Conservation (phyloP, 768 basidiomycete species). For the Pleurotus eryngii region DNA sequence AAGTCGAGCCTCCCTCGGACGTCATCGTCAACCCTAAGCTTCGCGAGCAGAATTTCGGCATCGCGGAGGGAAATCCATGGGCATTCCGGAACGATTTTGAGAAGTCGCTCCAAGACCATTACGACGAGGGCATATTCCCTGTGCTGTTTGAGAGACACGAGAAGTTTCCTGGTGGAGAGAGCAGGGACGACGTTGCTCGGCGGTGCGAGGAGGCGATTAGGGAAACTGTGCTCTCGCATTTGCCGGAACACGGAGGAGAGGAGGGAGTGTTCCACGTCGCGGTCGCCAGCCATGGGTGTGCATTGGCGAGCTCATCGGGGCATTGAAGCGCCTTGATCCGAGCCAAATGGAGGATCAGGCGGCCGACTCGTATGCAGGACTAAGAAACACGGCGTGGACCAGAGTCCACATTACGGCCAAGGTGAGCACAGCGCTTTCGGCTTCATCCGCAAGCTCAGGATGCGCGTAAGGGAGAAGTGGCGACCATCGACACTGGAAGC, state of each 20-base stretch:
- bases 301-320: conserved; percentile 58
- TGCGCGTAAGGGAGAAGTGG: background rate
- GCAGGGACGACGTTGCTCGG: conserved; percentile 54
- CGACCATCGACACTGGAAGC: background rate
- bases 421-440: conserved; percentile 25
- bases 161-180: conserved; percentile 68
- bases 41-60: conserved; percentile 70
- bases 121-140: conserved; percentile 51
- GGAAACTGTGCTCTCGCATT: conserved; percentile 56
- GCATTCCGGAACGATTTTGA: conserved; percentile 21
- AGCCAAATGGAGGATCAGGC: conserved; percentile 32
- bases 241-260: conserved; percentile 34
- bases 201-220: conserved; percentile 51
- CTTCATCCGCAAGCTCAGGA: background rate
- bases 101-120: conserved; percentile 40
- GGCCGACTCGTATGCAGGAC: conserved; percentile 33
- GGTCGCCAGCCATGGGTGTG: conserved; percentile 75
- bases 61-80: conserved; percentile 68
- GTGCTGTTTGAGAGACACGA: conserved; percentile 41
- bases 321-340: conserved; percentile 49
- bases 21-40: conserved; percentile 52
- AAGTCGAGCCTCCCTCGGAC: conserved; percentile 50
- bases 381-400: conserved; percentile 77
- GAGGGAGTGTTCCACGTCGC: conserved; percentile 52
- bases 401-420: conserved; percentile 44